Percentiles rank a stretch among this genome's conserved stretches.
Evolutionary conservation across 257 asterid genomes (phyloP).

Genomic region (Solanum stenotomum): DNA sequence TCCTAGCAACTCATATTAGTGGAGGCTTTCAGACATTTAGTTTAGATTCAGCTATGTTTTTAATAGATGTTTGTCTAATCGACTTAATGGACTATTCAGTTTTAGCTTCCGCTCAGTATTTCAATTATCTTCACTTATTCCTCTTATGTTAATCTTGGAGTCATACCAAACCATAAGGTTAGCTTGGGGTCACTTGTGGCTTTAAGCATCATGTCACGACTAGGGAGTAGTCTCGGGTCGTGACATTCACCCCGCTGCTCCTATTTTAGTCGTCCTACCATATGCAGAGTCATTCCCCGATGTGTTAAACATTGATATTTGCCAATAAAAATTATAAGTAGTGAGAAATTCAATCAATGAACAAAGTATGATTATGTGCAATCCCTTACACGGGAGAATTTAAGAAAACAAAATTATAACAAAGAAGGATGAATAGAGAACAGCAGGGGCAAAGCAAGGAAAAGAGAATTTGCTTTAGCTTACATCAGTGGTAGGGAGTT

Average conservation of each 20-base stretch:
- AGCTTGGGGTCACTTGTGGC: not conserved
- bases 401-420: not conserved
- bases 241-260: not conserved
- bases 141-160: too few relatives aligned
- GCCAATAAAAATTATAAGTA: not conserved
- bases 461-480: constrained; percentile 14
- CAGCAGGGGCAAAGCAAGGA: not conserved
- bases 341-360: not conserved
- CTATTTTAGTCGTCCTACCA: not conserved
- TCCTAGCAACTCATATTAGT: not conserved
- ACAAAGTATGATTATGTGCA: not conserved
- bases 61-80: too few relatives aligned
- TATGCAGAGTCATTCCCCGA: not conserved
- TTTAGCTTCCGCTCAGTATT: too few relatives aligned
- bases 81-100: too few relatives aligned
- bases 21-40: not conserved
- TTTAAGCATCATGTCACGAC: not conserved
- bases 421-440: not conserved
- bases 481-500: constrained; percentile 79
- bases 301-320: not conserved
- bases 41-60: too few relatives aligned
- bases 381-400: not conserved
- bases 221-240: not conserved
- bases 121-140: too few relatives aligned
- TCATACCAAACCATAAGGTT: not conserved